Base-by-base conservation (phyloP, 2,329 filamentous ascomycete species). In the Aspergillus puulaauensis region DNA sequence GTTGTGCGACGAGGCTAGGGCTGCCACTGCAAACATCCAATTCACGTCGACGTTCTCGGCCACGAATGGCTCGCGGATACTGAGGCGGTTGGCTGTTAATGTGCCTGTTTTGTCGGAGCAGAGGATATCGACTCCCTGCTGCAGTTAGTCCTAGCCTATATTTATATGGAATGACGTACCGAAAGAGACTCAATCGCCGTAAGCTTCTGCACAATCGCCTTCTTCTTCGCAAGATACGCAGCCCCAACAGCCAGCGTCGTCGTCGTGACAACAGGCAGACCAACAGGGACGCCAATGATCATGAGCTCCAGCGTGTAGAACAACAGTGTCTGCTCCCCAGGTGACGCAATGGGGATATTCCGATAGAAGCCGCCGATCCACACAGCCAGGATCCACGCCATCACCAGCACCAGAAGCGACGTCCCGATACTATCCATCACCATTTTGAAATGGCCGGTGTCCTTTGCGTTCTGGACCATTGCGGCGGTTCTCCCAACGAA, bases 41-140 rank as follows among this genome's bases (percentile, higher is more conserved):
- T 91, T 88, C 70, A 90, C 83, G 71, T 91, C 88, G 66, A 90
- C 84, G 55, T 88, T 89, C 74, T 91, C 89, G 44, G 87, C 85
- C 45, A 91, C 88, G 74, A 87, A 91, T 2, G 89, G 89, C 67
- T 91, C 88, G 64, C 88, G 87, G 67, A 91, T 89, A 67, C 85
- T 89, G 60, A 91, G 79, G 77, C 91, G 88, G 62, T 75, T 75
- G 15, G 73, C 73, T 2, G 73, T 75, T n/a, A 91, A 80, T 23
- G 89, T 92, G 77, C 89, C 89, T 11, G 89, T 91, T 81, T 92
- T 91, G 76, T 92, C 89, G 61, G 89, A 91, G 78, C 89, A 92
- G 64, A 91, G 83, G 64, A 91, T 87, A 71, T 91, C 88, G 60
- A 91, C 89, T 80, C 88, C 77, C 73, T 77, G 57, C 19, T 2